phyloP scores from a whole-genome alignment of 441 rosid genomes.

The Biscutella auriculata region DNA sequence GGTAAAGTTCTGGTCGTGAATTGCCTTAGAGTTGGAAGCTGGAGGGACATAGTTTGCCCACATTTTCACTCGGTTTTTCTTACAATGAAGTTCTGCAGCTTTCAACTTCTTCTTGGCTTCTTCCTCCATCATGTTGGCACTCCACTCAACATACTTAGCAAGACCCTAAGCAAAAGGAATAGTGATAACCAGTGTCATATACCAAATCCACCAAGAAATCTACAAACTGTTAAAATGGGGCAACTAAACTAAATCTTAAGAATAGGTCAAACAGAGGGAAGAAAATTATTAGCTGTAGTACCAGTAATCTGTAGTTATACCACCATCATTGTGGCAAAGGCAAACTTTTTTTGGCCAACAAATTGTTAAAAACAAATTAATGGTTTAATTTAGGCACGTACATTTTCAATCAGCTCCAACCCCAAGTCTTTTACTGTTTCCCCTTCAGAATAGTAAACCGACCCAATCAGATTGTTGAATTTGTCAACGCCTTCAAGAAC shows the following conservation, averaged over 20 bases:
- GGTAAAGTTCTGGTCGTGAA: constrained; percentile 80
- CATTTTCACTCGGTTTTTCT: constrained; percentile 62
- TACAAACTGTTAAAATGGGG: not conserved
- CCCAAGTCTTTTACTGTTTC: constrained; percentile 79
- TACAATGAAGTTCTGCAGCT: constrained; percentile 83
- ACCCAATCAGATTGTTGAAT: constrained; percentile 84
- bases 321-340: not conserved
- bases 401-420: constrained; percentile 86
- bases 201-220: not conserved
- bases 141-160: constrained; percentile 96
- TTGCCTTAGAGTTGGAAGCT: constrained; percentile 81
- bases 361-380: no score
- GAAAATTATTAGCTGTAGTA: not conserved
- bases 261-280: not conserved
- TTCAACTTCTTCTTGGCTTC: constrained; percentile 67
- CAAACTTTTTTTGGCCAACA: not conserved
- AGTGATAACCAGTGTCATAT: constrained; percentile 5
- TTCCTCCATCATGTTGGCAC: constrained; percentile 95
- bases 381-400: constrained; percentile 23
- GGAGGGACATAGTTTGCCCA: constrained; percentile 89
- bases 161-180: constrained; percentile 46
- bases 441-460: constrained; percentile 79
- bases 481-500: constrained; percentile 96
- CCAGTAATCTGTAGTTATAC: not conserved
- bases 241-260: not conserved